Base-by-base conservation (phyloP, 23 red algal species). In the Pyropia yezoensis region DNA sequence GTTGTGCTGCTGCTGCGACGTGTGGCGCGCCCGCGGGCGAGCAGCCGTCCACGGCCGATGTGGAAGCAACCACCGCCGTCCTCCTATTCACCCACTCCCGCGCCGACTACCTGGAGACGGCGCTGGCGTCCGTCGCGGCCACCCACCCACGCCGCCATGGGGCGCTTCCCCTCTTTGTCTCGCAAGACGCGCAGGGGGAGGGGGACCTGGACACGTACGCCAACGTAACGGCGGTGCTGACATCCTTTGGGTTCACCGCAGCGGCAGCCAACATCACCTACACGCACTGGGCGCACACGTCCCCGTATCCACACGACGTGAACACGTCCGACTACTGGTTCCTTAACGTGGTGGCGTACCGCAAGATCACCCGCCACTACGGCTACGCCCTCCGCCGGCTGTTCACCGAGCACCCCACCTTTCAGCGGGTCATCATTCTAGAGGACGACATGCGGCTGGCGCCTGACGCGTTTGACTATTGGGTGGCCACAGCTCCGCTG, bases 401-500 rank as follows among this genome's bases (percentile, higher is more conserved):
- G 65, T 83, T 59, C 18, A 28, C 15, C 20, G 55, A 13, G 29
- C 3, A 25, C 29, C 74, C 20, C 14, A 1, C 16, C 16, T 17
- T 79, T 6, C 19, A 50, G 39, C 69, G 80, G 3, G 74, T 88
- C n/a, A 65, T 88, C 16, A 54, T 87, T 50, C 59, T 87, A 15
- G 82, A 87, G 45, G 82, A 87, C 62, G 82, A 87, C 63, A 66
- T 87, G 50, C 47, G 68, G 39, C 24, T 87, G 4, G 82, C 82
- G 25, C 17, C 59, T 18, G 82, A 87, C 59, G 63, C 68, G 25
- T 77, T 77, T 50, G 57, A 60, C 15, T 87, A 87, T 33, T 87
- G 74, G 33, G 65, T 51, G 3, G 63, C 82, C 23, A 59, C 75
- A 13, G 49, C 71, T 3, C 70, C 82, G 30, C 45, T 77, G 54